Base-by-base conservation (phyloP, 495 filamentous ascomycete genomes). In the Letharia columbiana region DNA sequence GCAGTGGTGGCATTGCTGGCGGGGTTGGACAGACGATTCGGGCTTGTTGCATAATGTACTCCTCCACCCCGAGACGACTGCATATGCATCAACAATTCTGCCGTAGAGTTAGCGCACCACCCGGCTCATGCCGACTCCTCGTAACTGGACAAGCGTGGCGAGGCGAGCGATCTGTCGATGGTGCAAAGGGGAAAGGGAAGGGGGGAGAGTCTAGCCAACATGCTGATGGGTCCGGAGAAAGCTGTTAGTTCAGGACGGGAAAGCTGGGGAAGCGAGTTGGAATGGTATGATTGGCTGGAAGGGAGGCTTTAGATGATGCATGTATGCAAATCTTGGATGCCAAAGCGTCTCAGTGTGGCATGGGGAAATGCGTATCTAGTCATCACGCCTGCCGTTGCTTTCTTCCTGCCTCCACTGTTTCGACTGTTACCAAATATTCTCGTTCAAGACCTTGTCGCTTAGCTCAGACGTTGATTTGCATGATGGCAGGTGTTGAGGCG, bases 211-310 rank as follows among this genome's bases (percentile, higher is more conserved):
- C 54, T 56, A 33, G 54, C 54, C 6, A n/a, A 37, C 20, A 20
- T 37, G 54, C 54, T 57, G 54, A 57, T 57, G 33, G 54, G 54
- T 57, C 39, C 59, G n/a, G 59, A 61, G 59, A 45, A 61, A 61
- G 59, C 13, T 44, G 39, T 37, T 61, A 61, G 64, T 23, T 40
- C 35, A 40, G 5, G 31, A 35, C 37, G 31, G 37, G 28, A 66
- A 66, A 66, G 23, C 64, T 66, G 64, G 64, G 64, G 64, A 61
- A 66, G 31, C 0, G 37, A 20, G 23, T 45, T 31, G 40, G 17
- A 37, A 35, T 0, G 6, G 13, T 15, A 40, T 66, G 58, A 62
- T 66, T 66, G 58, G 64, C 9, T 35, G 20, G 10, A 45, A 56
- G 40, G 40, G 8, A n/a, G 59, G 58, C 15, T 41, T 41, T 15